These are phyloP conservation scores for Solanum boliviense DNA, from an alignment of 257 asterid genomes.

Conservation along the genomic window DNA sequence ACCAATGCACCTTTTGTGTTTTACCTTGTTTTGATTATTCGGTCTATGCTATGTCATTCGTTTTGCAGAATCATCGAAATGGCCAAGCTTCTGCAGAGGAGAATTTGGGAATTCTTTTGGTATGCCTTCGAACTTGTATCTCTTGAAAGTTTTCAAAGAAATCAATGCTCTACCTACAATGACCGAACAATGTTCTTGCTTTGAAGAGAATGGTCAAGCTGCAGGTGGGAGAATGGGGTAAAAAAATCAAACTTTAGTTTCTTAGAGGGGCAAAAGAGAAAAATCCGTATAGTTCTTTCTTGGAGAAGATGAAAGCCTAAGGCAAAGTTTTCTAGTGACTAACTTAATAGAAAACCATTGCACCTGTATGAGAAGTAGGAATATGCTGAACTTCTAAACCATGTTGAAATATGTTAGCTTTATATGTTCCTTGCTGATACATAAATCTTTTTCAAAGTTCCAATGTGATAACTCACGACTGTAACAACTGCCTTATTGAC, in stretches of 20 bases:
- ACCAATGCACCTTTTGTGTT: background rate
- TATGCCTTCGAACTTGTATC: conserved; percentile 7
- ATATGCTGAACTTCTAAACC: background rate
- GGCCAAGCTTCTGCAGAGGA: conserved; percentile 55
- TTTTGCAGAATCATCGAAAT: conserved; percentile 44
- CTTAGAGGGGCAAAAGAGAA: background rate
- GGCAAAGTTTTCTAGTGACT: background rate
- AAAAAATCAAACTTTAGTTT: background rate
- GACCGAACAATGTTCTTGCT: background rate
- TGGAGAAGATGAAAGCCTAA: background rate
- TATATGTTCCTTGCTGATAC: background rate
- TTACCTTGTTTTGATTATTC: background rate
- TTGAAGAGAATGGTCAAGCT: background rate
- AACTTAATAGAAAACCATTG: background rate
- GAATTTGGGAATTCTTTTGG: conserved; percentile 90
- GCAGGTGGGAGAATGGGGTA: background rate
- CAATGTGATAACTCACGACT: background rate
- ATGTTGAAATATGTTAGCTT: background rate
- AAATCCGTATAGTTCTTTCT: background rate
- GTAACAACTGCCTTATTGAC: background rate
- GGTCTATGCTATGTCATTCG: background rate
- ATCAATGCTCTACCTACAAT: background rate
- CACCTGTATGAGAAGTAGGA: background rate
- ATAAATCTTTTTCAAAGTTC: background rate
- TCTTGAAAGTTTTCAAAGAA: background rate